phyloP scores from a whole-genome alignment of 192 early-diverging fungal genomes.

The Globomyces pollinis-pini region DNA sequence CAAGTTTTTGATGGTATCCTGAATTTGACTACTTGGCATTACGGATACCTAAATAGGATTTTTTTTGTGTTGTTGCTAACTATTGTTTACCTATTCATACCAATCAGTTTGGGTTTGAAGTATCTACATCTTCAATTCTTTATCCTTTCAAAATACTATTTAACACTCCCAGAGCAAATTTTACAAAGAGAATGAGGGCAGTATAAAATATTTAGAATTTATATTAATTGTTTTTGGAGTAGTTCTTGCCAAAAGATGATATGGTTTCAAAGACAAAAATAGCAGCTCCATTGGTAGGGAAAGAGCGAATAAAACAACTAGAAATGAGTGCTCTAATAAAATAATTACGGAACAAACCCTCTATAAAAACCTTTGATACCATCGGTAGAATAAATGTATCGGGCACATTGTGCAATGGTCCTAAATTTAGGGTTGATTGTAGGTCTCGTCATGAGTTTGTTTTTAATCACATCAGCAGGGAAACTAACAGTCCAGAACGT shows the following conservation, averaged over 20 bases:
- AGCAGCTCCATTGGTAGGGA: constrained; percentile 94
- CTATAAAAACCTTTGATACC: constrained; percentile 81
- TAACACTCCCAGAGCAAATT: too few species aligned
- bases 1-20: too few species aligned
- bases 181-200: too few species aligned
- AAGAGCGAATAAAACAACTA: constrained; percentile 81
- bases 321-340: too few species aligned
- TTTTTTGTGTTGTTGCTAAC: too few species aligned
- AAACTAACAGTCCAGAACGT: constrained; percentile 83
- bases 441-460: constrained; percentile 86
- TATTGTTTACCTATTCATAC: too few species aligned
- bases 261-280: constrained; percentile 87
- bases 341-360: constrained; percentile 85
- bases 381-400: constrained; percentile 50
- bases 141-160: too few species aligned
- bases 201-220: neutral
- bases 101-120: too few species aligned
- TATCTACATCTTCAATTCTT: too few species aligned
- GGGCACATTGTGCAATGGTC: constrained; percentile 41
- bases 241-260: too few species aligned
- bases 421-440: constrained; percentile 60
- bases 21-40: too few species aligned
- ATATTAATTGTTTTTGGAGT: neutral
- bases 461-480: constrained; percentile 84
- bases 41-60: too few species aligned